A percentile compares a stretch with the other conserved stretches of the same genome.
phyloP scores from a whole-genome alignment of 768 basidiomycete genomes.

The Leccinum subgranulosum region DNA sequence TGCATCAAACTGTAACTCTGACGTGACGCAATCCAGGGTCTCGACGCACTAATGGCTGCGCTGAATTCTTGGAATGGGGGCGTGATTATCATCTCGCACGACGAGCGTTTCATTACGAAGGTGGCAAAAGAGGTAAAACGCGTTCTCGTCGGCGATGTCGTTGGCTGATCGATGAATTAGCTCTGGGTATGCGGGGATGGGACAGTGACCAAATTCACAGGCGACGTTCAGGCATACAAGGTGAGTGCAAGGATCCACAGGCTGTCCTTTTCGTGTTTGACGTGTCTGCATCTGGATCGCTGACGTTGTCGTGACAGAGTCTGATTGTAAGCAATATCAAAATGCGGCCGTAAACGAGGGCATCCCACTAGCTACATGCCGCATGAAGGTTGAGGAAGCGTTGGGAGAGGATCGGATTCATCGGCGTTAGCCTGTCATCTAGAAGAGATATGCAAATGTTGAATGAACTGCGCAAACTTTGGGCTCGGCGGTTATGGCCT shows the following conservation, averaged over 20 bases:
- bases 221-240: constrained; percentile 93
- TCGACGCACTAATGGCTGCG: constrained; percentile 91
- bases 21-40: constrained; percentile 55
- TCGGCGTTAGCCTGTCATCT: neutral
- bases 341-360: constrained; percentile 39
- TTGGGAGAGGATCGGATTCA: neutral
- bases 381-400: neutral
- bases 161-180: constrained; percentile 35
- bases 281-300: neutral
- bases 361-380: too few relatives aligned
- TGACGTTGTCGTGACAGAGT: constrained; percentile 41
- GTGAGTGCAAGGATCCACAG: constrained; percentile 34
- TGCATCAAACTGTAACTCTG: neutral
- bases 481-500: neutral
- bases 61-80: constrained; percentile 82
- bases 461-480: neutral
- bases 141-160: neutral
- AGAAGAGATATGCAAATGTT: neutral
- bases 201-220: constrained; percentile 77
- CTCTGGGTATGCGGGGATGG: constrained; percentile 92
- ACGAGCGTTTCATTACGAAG: constrained; percentile 91
- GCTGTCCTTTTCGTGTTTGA: neutral
- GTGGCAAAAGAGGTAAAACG: constrained; percentile 72
- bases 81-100: constrained; percentile 92
- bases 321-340: constrained; percentile 75